A percentile compares a stretch with the other conserved stretches of the same genome.
These are phyloP conservation scores for Volvariella volvacea DNA, from an alignment of 1,284 basidiomycete species.

Conservation along the genomic window DNA sequence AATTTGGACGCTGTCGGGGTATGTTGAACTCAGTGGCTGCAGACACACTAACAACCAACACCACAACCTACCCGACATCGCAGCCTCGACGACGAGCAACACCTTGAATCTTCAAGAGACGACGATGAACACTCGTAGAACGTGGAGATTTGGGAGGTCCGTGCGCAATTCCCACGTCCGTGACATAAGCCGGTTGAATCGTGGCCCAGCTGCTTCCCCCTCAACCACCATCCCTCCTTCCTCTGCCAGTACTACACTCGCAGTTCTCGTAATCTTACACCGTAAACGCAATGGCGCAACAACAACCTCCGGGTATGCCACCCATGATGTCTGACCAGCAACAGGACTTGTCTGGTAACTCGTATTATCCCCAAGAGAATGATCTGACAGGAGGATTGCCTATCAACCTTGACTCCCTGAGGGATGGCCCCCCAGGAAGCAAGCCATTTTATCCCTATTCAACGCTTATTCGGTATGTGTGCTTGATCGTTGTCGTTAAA, in stretches of 20 bases:
- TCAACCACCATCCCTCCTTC: constrained; percentile 32
- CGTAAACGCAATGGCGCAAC: constrained; percentile 27
- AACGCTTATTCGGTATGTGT: constrained; percentile 71
- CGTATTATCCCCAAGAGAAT: constrained; percentile 67
- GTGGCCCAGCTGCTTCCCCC: constrained; percentile 32
- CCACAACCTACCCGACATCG: constrained; percentile 14
- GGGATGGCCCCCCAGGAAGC: constrained; percentile 76
- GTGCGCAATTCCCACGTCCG: constrained; percentile 41
- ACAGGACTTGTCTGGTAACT: constrained; percentile 45
- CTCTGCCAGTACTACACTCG: constrained; percentile 25
- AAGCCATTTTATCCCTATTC: constrained; percentile 86
- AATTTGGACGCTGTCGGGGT: constrained; percentile 61
- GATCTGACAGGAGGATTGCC: constrained; percentile 76
- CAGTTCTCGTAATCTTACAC: constrained; percentile 21
- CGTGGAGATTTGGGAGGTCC: constrained; percentile 22
- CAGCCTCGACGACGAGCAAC: constrained; percentile 16
- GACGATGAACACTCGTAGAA: background rate
- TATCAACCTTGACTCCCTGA: constrained; percentile 75
- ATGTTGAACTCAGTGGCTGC: constrained; percentile 48
- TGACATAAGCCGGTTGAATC: constrained; percentile 38
- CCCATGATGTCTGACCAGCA: constrained; percentile 40
- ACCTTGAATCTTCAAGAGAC: background rate
- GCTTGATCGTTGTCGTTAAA: constrained; percentile 5
- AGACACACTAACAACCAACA: constrained; percentile 34
- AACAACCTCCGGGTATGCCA: constrained; percentile 31